Evolutionary conservation across 495 filamentous ascomycete genomes (phyloP), one percentile per base, ranked within the genome.

Genomic region (Annulohypoxylon bovei): DNA sequence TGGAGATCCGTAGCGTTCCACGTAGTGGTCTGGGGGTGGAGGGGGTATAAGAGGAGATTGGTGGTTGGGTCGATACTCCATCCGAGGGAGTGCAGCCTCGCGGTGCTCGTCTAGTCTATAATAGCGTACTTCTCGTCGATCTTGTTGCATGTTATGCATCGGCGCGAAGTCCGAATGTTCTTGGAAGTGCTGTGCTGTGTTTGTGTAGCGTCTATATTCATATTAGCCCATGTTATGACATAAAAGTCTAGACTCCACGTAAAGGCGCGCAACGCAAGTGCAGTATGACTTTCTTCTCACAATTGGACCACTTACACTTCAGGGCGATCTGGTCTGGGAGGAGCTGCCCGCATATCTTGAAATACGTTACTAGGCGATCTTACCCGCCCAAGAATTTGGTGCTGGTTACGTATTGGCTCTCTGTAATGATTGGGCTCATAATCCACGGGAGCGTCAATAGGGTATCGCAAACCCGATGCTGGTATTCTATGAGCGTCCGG

Each of bases 1-100:
- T 9, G 67, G 59, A 4, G 47, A 42, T 14, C 27, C 58, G n/a
- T 63, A 52, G 11, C 32, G 54, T 44, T 73, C 68, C 20, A 60
- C 57, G 14, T 73, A 73, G 30, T 65, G 53, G 23, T 54, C 61
- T 8, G 55, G 67, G 33, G 40, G 30, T 12, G 75, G 54, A 62
- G 52, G 40, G n/a, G 57, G 39, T 18, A 67, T 53, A 54, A 70
- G 56, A 22, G 54, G 52, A 52, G 44, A 54, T 33, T 68, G 70
- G 6, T 58, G 22, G 6, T 53, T 40, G 40, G 42, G 57, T 14
- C 55, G 62, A 59, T 75, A 58, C 11, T 70, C 58, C 18, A 47
- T 47, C 18, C 37, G 62, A 14, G 42, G 58, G 0, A 27, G 7
- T 6, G 20, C 2, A 27, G 35, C 32, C 35, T 57, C 9, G 1